These are phyloP conservation scores for Penicillium turbatum DNA, from an alignment of 495 filamentous ascomycete genomes.

Conservation along the genomic window DNA sequence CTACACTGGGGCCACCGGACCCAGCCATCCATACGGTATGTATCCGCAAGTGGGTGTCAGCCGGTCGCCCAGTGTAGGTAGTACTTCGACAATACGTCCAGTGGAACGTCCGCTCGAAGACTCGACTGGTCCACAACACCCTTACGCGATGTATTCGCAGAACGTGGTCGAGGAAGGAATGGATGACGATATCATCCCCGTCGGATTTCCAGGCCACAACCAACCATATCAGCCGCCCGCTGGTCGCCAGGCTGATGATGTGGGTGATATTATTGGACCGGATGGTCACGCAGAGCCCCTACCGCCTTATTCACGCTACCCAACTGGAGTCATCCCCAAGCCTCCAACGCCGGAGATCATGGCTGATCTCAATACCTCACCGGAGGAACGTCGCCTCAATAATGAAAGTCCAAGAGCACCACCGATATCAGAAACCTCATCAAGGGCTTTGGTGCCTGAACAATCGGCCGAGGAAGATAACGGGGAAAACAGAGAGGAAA, in stretches of 20 bases:
- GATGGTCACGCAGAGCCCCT: conserved; percentile 87
- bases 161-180: conserved; percentile 57
- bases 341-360: conserved; percentile 26
- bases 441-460: conserved; percentile 27
- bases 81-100: conserved; percentile 54
- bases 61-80: conserved; percentile 62
- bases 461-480: conserved; percentile 7
- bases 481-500: conserved; percentile 6
- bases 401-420: conserved; percentile 20
- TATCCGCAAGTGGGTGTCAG: conserved; percentile 51
- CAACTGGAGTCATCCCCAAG: conserved; percentile 51
- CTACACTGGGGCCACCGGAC: conserved; percentile 52
- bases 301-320: conserved; percentile 82
- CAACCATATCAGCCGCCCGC: conserved; percentile 64
- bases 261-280: conserved; percentile 79
- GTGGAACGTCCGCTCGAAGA: conserved; percentile 58
- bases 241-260: conserved; percentile 78
- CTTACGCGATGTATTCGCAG: conserved; percentile 82
- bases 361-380: conserved; percentile 18
- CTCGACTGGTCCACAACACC: conserved; percentile 71
- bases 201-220: conserved; percentile 68
- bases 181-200: conserved; percentile 50
- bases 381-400: conserved; percentile 22
- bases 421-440: conserved; percentile 47
- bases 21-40: conserved; percentile 54